Evolutionary conservation across 2,329 filamentous ascomycete genomes (phyloP).

Genomic region (Calonectria ilicicola): DNA sequence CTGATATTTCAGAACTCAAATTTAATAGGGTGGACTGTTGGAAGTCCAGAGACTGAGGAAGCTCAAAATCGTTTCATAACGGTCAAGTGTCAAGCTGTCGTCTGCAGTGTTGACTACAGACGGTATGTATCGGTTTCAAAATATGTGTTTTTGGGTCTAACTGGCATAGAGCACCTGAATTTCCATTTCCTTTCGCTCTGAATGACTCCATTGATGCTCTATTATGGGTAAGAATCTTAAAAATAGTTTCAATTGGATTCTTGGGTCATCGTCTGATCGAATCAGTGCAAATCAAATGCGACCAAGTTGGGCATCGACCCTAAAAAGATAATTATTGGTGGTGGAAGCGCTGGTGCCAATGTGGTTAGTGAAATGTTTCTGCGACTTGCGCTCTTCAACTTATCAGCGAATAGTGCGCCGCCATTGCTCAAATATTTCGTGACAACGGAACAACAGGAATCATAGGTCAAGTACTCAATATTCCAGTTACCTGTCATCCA

Average conservation of each 20-base stretch:
- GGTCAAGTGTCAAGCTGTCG: not conserved
- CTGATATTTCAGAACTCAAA: not conserved
- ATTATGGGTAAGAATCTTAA: not conserved
- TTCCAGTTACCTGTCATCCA: constrained; percentile 22
- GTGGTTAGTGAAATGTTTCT: not conserved
- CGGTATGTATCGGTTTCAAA: not conserved
- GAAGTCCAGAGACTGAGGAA: constrained; percentile 17
- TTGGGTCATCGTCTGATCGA: too few relatives aligned
- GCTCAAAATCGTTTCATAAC: constrained; percentile 10
- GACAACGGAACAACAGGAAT: not conserved
- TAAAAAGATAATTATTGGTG: constrained; percentile 14
- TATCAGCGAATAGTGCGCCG: not conserved
- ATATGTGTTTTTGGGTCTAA: too few relatives aligned
- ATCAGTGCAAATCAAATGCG: not conserved
- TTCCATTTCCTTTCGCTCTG: constrained; percentile 15
- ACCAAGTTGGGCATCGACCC: not conserved
- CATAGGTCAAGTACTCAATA: constrained; percentile 20
- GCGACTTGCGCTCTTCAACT: not conserved
- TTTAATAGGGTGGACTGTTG: constrained; percentile 9
- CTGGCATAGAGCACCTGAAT: constrained; percentile 11
- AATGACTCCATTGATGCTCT: constrained; percentile 8
- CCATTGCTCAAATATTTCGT: not conserved
- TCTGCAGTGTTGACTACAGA: constrained; percentile 21
- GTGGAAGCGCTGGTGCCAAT: constrained; percentile 21
- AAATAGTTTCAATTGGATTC: not conserved